Evolutionary conservation across 805 yeast genomes (phyloP).

Genomic region (Maudiozyma pseudohumilis): DNA sequence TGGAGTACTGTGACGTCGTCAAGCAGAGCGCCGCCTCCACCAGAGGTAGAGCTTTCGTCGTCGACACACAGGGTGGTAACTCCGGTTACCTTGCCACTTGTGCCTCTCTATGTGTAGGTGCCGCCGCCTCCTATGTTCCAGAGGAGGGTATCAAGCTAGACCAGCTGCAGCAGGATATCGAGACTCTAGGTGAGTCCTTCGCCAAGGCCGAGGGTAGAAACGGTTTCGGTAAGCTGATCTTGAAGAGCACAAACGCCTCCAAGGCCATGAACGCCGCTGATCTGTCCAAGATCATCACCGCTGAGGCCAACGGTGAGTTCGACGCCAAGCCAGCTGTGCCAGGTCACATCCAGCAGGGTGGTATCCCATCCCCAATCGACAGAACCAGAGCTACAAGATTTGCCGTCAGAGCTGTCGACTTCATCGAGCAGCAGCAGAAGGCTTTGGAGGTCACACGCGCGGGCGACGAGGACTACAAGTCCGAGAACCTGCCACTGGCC

Average conservation of each 20-base stretch:
- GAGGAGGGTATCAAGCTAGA: slow-evolving; percentile 55
- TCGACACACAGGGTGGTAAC: slow-evolving; percentile 80
- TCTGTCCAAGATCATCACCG: slow-evolving; percentile 57
- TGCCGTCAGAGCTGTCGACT: slow-evolving; percentile 59
- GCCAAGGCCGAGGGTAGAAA: slow-evolving; percentile 53
- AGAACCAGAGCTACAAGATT: slow-evolving; percentile 65
- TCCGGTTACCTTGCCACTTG: slow-evolving; percentile 69
- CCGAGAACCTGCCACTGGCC: slow-evolving; percentile 27
- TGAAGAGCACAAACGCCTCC: slow-evolving; percentile 62
- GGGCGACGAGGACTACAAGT: slow-evolving; percentile 23
- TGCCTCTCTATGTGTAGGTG: slow-evolving; percentile 61
- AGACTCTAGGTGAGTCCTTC: slow-evolving; percentile 48
- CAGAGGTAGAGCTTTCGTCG: slow-evolving; percentile 68
- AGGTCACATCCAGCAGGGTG: slow-evolving; percentile 84
- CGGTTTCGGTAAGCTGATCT: slow-evolving; percentile 58
- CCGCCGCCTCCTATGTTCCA: slow-evolving; percentile 67
- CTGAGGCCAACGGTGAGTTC: slow-evolving; percentile 53
- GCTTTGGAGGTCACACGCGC: slow-evolving; percentile 24
- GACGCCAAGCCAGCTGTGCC: slow-evolving; percentile 76
- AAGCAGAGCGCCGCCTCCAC: slow-evolving; percentile 73
- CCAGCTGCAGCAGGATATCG: slow-evolving; percentile 56
- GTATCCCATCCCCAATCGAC: slow-evolving; percentile 67
- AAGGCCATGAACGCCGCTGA: slow-evolving; percentile 57
- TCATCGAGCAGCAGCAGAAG: slow-evolving; percentile 40
- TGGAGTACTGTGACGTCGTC: slow-evolving; percentile 67